Base-by-base conservation (phyloP, 2,329 filamentous ascomycete species). In the Scedosporium minutisporum region DNA sequence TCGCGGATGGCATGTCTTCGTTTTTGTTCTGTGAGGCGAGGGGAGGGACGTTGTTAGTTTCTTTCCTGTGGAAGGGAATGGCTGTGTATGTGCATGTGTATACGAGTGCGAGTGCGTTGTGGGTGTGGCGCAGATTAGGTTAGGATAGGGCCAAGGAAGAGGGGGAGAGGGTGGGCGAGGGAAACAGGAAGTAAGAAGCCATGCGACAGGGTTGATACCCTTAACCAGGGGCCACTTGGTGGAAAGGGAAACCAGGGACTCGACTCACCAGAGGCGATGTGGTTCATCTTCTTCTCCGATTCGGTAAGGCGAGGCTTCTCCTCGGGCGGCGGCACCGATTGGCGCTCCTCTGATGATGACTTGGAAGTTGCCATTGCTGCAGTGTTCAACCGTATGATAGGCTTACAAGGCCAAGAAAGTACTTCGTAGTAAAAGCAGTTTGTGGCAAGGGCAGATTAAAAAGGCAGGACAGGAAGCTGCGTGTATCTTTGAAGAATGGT, bases 1-100 rank as follows among this genome's bases (percentile, higher is more conserved):
- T 90, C 86, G 57, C 92, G 83, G 67, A 96, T 96, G 14, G 88
- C 89, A 64, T 78, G 72, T 33, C 78, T 71, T 44, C 78, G 72
- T 66, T 81, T 78, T 67, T 79, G 72, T 69, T 80, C 75, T 78
- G 63, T 3, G 10, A n/a, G 3, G 33, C 23, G 27, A 42, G 16
- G 38, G 60, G 9, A 9, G 44, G 27, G 16, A 41, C 7, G 10
- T 21, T 58, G 57, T 58, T 58, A 41, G 57, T 23, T 57, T 57
- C 53, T 57, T n/a, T n/a, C 18, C 6, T 16, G 14, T 57, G 9
- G 44, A n/a, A 57, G 23, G 53, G 53, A 16, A 57, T n/a, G 27
- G 58, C 23, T 7, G 23, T 3, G 2, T 7, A 12, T 16, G 58
- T 25, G 41, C 12, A 25, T 42, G 29, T 41, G 44, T 16, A 9